Evolutionary conservation across 306 rosid genomes (phyloP).

Genomic region (Inga leiocalycina): DNA sequence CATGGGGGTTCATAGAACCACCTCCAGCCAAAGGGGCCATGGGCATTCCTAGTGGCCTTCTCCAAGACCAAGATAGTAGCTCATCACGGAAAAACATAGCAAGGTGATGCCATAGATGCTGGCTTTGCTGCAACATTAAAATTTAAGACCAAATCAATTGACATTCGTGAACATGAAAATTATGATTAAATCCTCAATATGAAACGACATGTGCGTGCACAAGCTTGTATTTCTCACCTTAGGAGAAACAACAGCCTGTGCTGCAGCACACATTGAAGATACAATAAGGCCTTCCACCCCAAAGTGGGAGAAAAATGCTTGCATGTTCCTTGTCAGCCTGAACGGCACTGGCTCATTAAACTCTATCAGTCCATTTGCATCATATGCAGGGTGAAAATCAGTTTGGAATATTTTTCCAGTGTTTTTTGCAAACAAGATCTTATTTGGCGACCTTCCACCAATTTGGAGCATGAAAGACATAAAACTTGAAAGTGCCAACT

Average conservation of each 20-base stretch:
- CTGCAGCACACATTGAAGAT: conserved; percentile 98
- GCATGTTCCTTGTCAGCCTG: conserved; percentile 98
- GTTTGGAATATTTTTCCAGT: conserved; percentile 97
- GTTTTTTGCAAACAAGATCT: conserved; percentile 94
- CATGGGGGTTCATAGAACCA: conserved; percentile 73
- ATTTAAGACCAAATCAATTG: conserved; percentile 31
- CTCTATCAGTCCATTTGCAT: conserved; percentile 89
- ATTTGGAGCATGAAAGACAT: conserved; percentile 95
- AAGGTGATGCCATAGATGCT: conserved; percentile 95
- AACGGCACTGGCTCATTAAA: conserved; percentile 96
- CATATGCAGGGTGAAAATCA: conserved; percentile 98
- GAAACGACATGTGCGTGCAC: not conserved
- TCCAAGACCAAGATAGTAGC: conserved; percentile 98
- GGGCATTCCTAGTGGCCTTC: conserved; percentile 97
- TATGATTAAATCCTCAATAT: not conserved
- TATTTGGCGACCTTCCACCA: conserved; percentile 99
- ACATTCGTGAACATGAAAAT: conserved; percentile 6
- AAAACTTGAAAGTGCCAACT: conserved; percentile 95
- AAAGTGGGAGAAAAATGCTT: conserved; percentile 87
- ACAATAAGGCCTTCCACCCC: conserved; percentile 99
- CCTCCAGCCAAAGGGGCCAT: conserved; percentile 80
- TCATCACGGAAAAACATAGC: conserved; percentile 99
- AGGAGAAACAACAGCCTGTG: conserved; percentile 95
- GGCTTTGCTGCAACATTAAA: conserved; percentile 81
- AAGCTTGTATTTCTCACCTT: conserved; percentile 46